phyloP scores from a whole-genome alignment of 352 stramenopile genomes.

The Peronospora farinosa region DNA sequence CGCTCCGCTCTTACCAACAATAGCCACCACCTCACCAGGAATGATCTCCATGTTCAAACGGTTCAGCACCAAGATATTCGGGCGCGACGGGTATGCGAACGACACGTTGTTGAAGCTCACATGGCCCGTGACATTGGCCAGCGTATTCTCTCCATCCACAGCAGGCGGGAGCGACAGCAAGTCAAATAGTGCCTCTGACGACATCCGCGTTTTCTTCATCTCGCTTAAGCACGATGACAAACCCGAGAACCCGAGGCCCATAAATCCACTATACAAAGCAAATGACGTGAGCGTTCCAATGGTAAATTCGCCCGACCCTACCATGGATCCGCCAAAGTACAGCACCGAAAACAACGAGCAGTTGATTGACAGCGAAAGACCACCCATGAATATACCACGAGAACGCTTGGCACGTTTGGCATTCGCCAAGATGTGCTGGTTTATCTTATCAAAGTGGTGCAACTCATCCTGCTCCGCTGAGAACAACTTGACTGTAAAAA shows the following conservation, averaged over 20 bases:
- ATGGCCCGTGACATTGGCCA: slow-evolving; percentile 47
- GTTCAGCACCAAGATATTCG: slow-evolving; percentile 62
- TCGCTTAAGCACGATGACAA: slow-evolving; percentile 82
- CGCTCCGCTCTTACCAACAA: slow-evolving; percentile 80
- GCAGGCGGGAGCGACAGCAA: slow-evolving; percentile 48
- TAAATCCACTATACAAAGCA: slow-evolving; percentile 87
- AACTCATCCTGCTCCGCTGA: slow-evolving; percentile 70
- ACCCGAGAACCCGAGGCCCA: slow-evolving; percentile 85
- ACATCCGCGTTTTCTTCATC: slow-evolving; percentile 66
- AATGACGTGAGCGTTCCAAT: slow-evolving; percentile 89
- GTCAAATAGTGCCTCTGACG: slow-evolving; percentile 64
- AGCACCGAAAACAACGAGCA: slow-evolving; percentile 87
- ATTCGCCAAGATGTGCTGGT: slow-evolving; percentile 58
- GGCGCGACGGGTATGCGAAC: slow-evolving; percentile 77
- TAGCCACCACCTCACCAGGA: slow-evolving; percentile 74
- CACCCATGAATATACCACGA: slow-evolving; percentile 87
- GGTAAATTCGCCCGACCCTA: slow-evolving; percentile 80
- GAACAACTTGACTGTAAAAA: slow-evolving; percentile 87
- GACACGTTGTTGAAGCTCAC: slow-evolving; percentile 78
- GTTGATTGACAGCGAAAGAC: slow-evolving; percentile 83
- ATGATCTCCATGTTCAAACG: slow-evolving; percentile 61
- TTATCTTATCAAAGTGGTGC: slow-evolving; percentile 60
- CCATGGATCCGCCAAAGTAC: slow-evolving; percentile 85
- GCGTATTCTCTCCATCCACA: slow-evolving; percentile 34
- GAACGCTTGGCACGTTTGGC: slow-evolving; percentile 63